These are phyloP conservation scores for Calonectria hongkongensis DNA, from an alignment of 2,329 filamentous ascomycete species.

Conservation along the genomic window DNA sequence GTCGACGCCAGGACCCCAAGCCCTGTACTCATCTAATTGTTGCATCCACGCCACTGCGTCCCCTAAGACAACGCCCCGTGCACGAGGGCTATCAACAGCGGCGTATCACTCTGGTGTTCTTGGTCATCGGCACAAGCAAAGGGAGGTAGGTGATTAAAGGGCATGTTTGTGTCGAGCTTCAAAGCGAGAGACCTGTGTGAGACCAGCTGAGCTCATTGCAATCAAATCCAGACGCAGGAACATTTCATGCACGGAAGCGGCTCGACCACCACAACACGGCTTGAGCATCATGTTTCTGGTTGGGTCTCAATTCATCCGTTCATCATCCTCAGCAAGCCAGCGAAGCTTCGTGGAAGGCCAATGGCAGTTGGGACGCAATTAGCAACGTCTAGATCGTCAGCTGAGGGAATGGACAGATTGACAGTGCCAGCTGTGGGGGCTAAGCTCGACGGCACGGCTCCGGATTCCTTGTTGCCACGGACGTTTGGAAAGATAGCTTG, in stretches of 20 bases:
- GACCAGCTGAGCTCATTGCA: slow-evolving; percentile 32
- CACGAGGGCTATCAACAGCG: slow-evolving; percentile 40
- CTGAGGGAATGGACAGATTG: slow-evolving; percentile 24
- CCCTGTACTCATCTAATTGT: slow-evolving; percentile 45
- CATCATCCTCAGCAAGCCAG: slow-evolving; percentile 3
- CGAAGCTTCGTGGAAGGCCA: slow-evolving; percentile 10
- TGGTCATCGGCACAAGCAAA: slow-evolving; percentile 31
- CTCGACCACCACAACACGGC: slow-evolving; percentile 21
- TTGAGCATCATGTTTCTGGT: slow-evolving; percentile 17
- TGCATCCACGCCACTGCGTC: slow-evolving; percentile 47
- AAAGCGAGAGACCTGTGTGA: slow-evolving; percentile 27
- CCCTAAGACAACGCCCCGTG: slow-evolving; percentile 38
- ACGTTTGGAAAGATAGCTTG: slow-evolving; percentile 25
- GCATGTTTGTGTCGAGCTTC: slow-evolving; percentile 21
- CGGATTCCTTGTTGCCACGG: slow-evolving; percentile 34
- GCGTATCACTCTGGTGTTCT: slow-evolving; percentile 5
- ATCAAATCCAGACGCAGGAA: slow-evolving; percentile 32
- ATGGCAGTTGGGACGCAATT: slow-evolving; percentile 23
- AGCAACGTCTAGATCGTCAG: slow-evolving; percentile 1
- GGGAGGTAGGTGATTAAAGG: slow-evolving; percentile 32
- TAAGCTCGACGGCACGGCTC: slow-evolving; percentile 27
- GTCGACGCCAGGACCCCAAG: slow-evolving; percentile 33
- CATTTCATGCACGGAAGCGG: slow-evolving; percentile 28
- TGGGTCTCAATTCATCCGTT: slow-evolving; percentile 33
- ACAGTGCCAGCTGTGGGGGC: slow-evolving; percentile 23